Evolutionary conservation across 2,329 filamentous ascomycete genomes (phyloP).

Genomic region (Sporothrix dimorphospora): DNA sequence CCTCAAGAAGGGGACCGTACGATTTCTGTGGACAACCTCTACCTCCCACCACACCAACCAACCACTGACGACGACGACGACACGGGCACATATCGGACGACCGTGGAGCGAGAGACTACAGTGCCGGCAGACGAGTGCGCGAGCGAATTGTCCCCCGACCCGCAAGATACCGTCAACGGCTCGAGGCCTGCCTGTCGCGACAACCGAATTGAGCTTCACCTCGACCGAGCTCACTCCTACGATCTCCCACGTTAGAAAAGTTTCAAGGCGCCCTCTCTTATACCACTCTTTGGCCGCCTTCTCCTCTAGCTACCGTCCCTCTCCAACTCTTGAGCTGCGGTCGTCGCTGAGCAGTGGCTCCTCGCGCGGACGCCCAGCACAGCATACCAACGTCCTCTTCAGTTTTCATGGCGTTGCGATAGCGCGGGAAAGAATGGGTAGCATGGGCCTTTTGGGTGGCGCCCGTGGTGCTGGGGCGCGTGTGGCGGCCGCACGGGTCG

Average conservation of each 20-base stretch:
- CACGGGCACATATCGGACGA: too few species aligned
- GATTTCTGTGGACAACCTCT: neutral
- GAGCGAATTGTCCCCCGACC: neutral
- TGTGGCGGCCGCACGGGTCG: neutral
- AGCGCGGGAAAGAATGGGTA: neutral
- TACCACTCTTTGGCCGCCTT: neutral
- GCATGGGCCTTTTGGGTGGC: conserved; percentile 6
- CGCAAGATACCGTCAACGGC: neutral
- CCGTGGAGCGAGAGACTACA: neutral
- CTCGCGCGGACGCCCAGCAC: neutral
- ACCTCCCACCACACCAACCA: neutral
- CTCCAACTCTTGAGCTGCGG: neutral
- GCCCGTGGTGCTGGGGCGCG: neutral
- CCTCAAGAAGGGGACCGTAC: neutral
- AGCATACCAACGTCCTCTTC: neutral
- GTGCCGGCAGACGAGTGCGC: neutral
- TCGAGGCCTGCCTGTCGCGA: neutral
- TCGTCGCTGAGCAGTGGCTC: neutral
- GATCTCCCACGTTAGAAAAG: too few species aligned
- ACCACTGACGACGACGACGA: neutral
- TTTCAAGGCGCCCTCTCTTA: neutral
- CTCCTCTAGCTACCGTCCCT: neutral
- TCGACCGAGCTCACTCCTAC: neutral
- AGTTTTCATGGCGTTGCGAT: conserved; percentile 12
- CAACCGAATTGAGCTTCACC: neutral